Conservation (phyloP, 169 alveolate genomes). For the Plasmodium inui region DNA sequence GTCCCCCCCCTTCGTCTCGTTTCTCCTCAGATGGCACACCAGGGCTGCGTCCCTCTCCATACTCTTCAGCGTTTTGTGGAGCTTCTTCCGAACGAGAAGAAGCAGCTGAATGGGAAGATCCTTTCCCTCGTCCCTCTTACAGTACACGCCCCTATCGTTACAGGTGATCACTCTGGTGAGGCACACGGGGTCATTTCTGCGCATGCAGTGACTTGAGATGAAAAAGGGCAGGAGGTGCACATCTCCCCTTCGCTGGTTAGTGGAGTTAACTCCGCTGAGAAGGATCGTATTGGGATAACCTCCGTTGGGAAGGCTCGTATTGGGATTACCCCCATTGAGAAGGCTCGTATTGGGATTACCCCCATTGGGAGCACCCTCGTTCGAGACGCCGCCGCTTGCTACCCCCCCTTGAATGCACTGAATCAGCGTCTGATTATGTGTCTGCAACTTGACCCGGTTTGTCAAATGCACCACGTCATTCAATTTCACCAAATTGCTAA, state of each 20-base stretch:
- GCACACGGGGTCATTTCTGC: constrained; percentile 7
- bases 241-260: neutral
- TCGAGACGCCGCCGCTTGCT: neutral
- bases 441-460: neutral
- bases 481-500: constrained; percentile 14
- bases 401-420: constrained; percentile 12
- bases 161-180: constrained; percentile 37
- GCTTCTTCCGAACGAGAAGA: neutral
- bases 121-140: constrained; percentile 16
- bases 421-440: constrained; percentile 7
- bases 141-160: constrained; percentile 36
- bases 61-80: neutral
- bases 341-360: neutral
- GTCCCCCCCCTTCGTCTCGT: neutral
- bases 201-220: constrained; percentile 7
- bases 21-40: neutral
- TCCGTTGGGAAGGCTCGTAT: neutral
- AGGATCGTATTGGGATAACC: neutral
- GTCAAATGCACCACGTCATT: neutral
- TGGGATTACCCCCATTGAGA: neutral
- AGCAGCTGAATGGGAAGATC: constrained; percentile 4
- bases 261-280: neutral
- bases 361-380: neutral
- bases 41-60: constrained; percentile 5
- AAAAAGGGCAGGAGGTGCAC: constrained; percentile 38